Percentiles rank a stretch among this genome's conserved stretches.
phyloP scores from a whole-genome alignment of 495 filamentous ascomycete species.

The Immersiella caudata region DNA sequence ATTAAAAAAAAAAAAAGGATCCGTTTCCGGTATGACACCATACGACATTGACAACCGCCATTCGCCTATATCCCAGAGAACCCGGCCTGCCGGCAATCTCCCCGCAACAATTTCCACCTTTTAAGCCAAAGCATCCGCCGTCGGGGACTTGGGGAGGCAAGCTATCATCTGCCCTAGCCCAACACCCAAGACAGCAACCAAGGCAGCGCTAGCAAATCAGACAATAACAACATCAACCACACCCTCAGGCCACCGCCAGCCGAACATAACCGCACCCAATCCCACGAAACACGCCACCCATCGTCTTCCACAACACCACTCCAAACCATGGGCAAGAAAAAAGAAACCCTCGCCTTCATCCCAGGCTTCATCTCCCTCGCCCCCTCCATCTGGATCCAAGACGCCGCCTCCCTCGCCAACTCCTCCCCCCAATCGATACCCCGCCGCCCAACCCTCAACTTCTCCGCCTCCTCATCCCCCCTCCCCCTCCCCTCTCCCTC shows the following conservation, averaged over 20 bases:
- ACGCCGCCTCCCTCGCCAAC: conserved; percentile 3
- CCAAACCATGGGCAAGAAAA: conserved; percentile 10
- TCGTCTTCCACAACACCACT: not conserved
- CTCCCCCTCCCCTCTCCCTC: conserved; percentile 2
- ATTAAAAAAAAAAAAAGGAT: not conserved
- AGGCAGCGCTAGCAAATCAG: too few relatives aligned
- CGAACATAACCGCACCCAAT: not conserved
- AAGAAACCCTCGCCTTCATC: conserved; percentile 14
- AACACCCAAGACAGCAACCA: not conserved
- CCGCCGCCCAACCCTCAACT: not conserved
- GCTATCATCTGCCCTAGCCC: not conserved
- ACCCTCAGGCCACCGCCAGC: not conserved
- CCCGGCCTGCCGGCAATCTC: not conserved
- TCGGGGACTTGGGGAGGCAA: not conserved
- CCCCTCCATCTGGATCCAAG: conserved; percentile 26
- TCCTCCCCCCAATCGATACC: not conserved
- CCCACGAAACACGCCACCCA: too few relatives aligned
- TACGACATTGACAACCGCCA: not conserved
- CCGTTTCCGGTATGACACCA: not conserved
- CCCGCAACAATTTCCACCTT: not conserved
- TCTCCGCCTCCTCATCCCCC: conserved; percentile 6
- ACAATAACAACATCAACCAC: too few relatives aligned
- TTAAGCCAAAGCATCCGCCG: not conserved
- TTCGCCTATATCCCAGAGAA: not conserved
- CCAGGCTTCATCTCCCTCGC: conserved; percentile 20